These are phyloP conservation scores for Trichoderma hamatum DNA, from an alignment of 2,329 filamentous ascomycete genomes.

Conservation along the genomic window DNA sequence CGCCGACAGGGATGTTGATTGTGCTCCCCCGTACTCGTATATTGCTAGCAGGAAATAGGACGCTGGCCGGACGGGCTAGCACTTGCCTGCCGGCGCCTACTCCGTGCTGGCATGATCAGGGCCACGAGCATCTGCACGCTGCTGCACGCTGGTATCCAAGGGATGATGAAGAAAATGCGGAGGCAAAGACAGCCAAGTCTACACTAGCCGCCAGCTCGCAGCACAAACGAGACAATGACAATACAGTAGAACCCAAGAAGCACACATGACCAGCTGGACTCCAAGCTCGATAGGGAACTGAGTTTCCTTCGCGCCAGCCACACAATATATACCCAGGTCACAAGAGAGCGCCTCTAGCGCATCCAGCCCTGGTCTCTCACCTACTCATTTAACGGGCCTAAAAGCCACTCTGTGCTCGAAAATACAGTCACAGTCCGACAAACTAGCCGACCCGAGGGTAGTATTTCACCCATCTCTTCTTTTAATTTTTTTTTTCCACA, in stretches of 20 bases:
- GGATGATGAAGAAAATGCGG: neutral
- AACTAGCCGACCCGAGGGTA: neutral
- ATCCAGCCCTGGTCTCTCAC: neutral
- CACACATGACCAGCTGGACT: neutral
- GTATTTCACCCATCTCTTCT: neutral
- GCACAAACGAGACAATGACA: neutral
- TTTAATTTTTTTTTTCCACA: neutral
- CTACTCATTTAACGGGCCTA: neutral
- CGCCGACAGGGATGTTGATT: neutral
- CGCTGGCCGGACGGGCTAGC: neutral
- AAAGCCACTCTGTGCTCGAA: neutral
- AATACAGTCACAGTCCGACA: neutral
- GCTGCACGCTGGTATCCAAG: neutral
- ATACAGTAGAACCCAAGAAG: neutral
- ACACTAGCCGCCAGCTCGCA: neutral
- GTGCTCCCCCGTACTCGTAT: slow-evolving; percentile 13
- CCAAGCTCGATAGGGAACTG: neutral
- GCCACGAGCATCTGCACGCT: neutral
- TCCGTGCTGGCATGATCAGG: neutral
- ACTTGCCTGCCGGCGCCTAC: neutral
- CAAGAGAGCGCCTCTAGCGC: neutral
- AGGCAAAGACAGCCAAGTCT: neutral
- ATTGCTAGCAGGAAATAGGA: neutral
- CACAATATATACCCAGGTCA: neutral
- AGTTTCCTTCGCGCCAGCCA: neutral